Evolutionary conservation across 1,284 basidiomycete species (phyloP).

Genomic region (Hemileia vastatrix): DNA sequence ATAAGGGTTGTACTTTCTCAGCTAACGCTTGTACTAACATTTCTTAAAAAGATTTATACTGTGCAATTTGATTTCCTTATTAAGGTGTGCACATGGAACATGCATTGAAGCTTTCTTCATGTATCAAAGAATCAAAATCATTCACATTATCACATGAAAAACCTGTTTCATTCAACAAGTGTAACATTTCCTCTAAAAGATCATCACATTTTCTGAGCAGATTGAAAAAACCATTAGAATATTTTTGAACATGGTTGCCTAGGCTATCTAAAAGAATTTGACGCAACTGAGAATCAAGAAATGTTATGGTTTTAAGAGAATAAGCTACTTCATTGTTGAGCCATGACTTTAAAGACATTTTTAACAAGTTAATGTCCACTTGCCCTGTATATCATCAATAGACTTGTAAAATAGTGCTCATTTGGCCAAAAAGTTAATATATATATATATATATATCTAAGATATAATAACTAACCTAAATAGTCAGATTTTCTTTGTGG

Average conservation of each 20-base stretch:
- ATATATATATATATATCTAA: neutral
- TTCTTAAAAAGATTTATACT: constrained; percentile 3
- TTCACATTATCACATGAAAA: constrained; percentile 47
- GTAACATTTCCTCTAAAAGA: constrained; percentile 74
- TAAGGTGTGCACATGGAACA: neutral
- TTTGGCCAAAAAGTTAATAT: constrained; percentile 25
- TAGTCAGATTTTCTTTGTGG: constrained; percentile 62
- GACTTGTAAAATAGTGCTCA: neutral
- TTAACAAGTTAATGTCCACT: constrained; percentile 78
- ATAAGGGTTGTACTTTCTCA: constrained; percentile 2
- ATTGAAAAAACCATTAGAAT: no score
- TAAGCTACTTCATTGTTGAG: constrained; percentile 76
- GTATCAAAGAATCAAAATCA: neutral
- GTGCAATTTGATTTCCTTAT: neutral
- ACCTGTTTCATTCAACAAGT: constrained; percentile 71
- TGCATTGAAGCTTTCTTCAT: neutral
- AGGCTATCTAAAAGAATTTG: constrained; percentile 56
- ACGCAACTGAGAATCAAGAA: constrained; percentile 65
- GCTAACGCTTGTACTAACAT: constrained; percentile 9
- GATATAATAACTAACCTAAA: constrained; percentile 49
- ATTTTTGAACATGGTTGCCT: no score
- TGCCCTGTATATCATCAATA: constrained; percentile 47
- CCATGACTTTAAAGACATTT: constrained; percentile 78
- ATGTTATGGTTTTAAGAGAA: constrained; percentile 75
- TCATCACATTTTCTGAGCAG: constrained; percentile 65